A percentile compares a stretch with the other conserved stretches of the same genome.
Conservation (phyloP, 1,139 yeast genomes). For the Debaryomycetaceae sp. region DNA sequence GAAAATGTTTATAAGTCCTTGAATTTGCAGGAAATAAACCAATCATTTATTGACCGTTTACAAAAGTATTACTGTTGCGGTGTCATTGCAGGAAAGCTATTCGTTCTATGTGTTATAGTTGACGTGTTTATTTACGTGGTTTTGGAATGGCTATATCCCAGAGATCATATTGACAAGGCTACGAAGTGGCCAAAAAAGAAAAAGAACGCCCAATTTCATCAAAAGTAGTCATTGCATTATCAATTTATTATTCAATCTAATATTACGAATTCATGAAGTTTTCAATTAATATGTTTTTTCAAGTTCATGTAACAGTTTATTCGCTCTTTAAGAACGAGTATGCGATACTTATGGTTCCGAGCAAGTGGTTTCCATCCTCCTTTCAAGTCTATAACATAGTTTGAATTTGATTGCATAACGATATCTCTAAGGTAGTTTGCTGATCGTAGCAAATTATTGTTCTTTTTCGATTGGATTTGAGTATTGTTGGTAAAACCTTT, state of each 20-base stretch:
- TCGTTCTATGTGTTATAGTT: constrained; percentile 72
- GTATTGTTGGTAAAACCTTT: too few species aligned
- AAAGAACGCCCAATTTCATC: background rate
- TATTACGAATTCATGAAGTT: constrained; percentile 1
- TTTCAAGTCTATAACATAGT: background rate
- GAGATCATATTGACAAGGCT: constrained; percentile 63
- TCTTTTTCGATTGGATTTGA: too few species aligned
- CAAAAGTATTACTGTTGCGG: constrained; percentile 72
- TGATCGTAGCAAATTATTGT: background rate
- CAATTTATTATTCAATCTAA: constrained; percentile 3
- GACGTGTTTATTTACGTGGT: constrained; percentile 65
- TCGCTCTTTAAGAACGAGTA: constrained; percentile 13
- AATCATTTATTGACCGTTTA: constrained; percentile 48
- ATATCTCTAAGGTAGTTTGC: background rate
- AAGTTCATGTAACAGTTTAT: background rate
- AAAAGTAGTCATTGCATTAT: constrained; percentile 5
- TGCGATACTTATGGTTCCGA: constrained; percentile 17
- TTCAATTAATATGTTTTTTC: constrained; percentile 3
- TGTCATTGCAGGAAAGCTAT: constrained; percentile 78
- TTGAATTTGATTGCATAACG: background rate
- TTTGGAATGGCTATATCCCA: constrained; percentile 72
- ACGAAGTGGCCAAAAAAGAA: constrained; percentile 67
- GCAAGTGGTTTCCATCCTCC: constrained; percentile 19
- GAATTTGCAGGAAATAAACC: constrained; percentile 39
- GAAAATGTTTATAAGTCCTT: constrained; percentile 73